Conservation (phyloP, 2,329 filamentous ascomycete species). For the Colletotrichum cuscutae region DNA sequence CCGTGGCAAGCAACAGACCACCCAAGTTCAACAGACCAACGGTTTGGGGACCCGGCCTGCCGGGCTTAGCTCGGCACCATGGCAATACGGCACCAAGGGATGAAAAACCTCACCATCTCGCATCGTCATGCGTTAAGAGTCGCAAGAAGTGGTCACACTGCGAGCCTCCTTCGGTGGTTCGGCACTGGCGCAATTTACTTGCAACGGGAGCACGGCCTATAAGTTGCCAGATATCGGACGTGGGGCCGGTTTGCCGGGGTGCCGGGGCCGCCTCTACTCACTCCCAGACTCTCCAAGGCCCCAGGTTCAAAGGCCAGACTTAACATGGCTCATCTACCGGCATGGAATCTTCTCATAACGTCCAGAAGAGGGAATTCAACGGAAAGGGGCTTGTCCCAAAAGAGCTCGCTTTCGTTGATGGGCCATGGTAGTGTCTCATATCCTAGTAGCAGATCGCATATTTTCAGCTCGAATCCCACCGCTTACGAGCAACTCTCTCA, state of each 20-base stretch:
- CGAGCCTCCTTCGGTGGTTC: background rate
- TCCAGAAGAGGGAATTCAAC: background rate
- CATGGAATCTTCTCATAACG: background rate
- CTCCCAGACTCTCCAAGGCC: too few species aligned
- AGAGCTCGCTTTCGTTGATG: background rate
- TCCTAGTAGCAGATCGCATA: background rate
- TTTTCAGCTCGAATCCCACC: background rate
- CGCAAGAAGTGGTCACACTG: background rate
- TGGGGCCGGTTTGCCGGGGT: background rate
- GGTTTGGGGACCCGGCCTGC: background rate
- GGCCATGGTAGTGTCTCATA: background rate
- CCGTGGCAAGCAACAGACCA: background rate
- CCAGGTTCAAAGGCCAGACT: background rate
- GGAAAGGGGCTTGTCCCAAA: background rate
- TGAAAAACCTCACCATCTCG: slow-evolving; percentile 1
- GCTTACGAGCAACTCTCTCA: background rate
- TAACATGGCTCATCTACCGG: background rate
- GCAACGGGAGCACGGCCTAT: slow-evolving; percentile 27
- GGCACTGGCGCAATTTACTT: slow-evolving; percentile 27
- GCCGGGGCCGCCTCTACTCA: background rate
- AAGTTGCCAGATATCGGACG: slow-evolving; percentile 1
- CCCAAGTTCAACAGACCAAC: background rate
- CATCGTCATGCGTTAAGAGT: slow-evolving; percentile 9
- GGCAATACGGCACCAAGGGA: background rate
- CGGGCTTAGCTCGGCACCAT: background rate